A percentile compares a stretch with the other conserved stretches of the same genome.
Conservation (phyloP, 805 yeast genomes). For the Candida bentonensis region DNA sequence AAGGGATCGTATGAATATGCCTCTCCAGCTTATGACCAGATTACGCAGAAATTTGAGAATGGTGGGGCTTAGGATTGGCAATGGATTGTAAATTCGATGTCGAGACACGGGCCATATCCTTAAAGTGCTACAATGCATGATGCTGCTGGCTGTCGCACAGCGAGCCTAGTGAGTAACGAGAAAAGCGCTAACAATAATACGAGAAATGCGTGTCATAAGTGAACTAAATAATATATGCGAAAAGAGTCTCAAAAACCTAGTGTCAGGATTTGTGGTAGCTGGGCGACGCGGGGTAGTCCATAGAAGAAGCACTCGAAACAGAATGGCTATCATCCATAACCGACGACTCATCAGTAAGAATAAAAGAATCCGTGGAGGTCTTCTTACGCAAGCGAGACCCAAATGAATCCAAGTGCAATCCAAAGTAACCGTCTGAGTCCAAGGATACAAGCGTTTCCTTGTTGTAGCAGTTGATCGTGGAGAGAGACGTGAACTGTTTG, state of each 20-base stretch:
- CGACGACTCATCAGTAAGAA: background rate
- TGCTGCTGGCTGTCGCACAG: no score
- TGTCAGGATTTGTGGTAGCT: background rate
- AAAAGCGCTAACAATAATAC: no score
- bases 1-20: slow-evolving; percentile 34
- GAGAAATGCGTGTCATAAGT: no score
- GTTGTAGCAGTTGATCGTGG: slow-evolving; percentile 5
- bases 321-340: background rate
- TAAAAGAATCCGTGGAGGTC: background rate
- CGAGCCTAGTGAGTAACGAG: no score
- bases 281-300: background rate
- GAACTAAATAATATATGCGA: no score
- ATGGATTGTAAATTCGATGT: no score
- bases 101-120: no score
- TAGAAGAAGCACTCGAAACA: background rate
- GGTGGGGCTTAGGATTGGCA: background rate
- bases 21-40: slow-evolving; percentile 33
- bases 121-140: no score
- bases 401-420: slow-evolving; percentile 12
- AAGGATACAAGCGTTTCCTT: slow-evolving; percentile 12
- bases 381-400: background rate
- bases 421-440: slow-evolving; percentile 20
- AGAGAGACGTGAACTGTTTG: slow-evolving; percentile 17
- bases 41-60: background rate
- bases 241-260: no score